These are phyloP conservation scores for Saccharomycopsis hybrid DNA, from an alignment of 1,139 yeast genomes.

Conservation along the genomic window DNA sequence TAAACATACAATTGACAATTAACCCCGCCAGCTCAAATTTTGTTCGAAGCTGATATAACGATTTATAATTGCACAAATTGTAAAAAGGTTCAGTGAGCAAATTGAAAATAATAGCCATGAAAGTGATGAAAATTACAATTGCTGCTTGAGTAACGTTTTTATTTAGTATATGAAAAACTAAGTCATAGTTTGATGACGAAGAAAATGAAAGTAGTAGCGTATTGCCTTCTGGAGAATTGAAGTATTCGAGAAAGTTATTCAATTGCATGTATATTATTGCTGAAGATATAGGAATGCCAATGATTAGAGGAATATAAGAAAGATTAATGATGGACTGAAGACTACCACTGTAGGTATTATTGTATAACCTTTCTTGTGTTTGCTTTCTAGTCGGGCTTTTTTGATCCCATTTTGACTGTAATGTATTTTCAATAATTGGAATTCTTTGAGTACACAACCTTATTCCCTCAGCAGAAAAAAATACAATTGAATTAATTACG, in stretches of 20 bases:
- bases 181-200: constrained; percentile 26
- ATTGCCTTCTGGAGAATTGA: too few species aligned
- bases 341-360: constrained; percentile 15
- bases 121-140: constrained; percentile 30
- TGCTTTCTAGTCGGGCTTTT: too few species aligned
- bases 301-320: constrained; percentile 55
- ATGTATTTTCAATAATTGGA: neutral
- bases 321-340: constrained; percentile 63
- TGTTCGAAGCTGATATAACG: constrained; percentile 64
- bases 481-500: constrained; percentile 57
- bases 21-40: constrained; percentile 59
- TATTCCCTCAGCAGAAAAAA: constrained; percentile 79
- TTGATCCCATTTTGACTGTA: too few species aligned
- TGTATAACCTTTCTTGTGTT: too few species aligned
- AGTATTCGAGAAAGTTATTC: constrained; percentile 33
- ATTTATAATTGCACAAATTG: constrained; percentile 59
- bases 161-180: too few species aligned
- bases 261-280: constrained; percentile 42
- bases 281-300: constrained; percentile 55
- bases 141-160: constrained; percentile 24
- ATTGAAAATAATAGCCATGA: constrained; percentile 57
- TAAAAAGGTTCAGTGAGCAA: constrained; percentile 70
- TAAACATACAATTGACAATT: constrained; percentile 51
- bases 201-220: neutral
- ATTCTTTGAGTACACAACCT: constrained; percentile 72